Base-by-base conservation (phyloP, 2,329 filamentous ascomycete species). In the Tolypocladium paradoxum region DNA sequence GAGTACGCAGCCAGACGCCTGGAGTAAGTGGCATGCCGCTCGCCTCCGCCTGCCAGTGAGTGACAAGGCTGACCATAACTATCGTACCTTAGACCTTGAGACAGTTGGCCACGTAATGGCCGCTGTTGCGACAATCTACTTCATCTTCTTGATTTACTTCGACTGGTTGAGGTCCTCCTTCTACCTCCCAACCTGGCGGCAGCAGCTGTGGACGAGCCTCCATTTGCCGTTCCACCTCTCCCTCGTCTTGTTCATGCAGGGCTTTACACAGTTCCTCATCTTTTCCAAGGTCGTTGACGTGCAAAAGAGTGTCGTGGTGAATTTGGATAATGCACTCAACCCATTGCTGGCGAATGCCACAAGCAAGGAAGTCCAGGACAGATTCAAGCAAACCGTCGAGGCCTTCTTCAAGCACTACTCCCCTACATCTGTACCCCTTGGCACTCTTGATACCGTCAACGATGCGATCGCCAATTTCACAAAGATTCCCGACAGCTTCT, bases 171-270 rank as follows among this genome's bases (percentile, higher is more conserved):
- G 84, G 61, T 81, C 81, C 50, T 76, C 82, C 54, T 56, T 55
- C 35, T 75, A 83, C 34, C 78, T 76, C 72, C 64, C 79, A 65
- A 54, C 73, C 64, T 70, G 81, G 47, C 75, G 79, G 5, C 83
- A 86, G 57, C 78, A 83, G 50, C 66, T 81, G 51, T 83, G 79
- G 79, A 73, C 76, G 0, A 53, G 72, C 2, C 63, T 81, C 1
- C 83, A 85, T 65, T 79, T 84, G 55, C 82, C 82, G 0, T 80
- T 85, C 59, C 82, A 87, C 57, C 73, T 85, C 2, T 70, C 78
- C 6, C 75, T 87, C 34, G 76, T 84, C 16, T 74, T 86, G 7
- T 75, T 84, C n/a, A 76, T 84, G 46, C 82, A 85, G 60, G 83
- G 80, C 16, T 72, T 76, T 38, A 81, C 80, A 7, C 81, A 85